A percentile compares a stretch with the other conserved stretches of the same genome.
phyloP scores from a whole-genome alignment of 1,139 yeast genomes.

The Kurtzmaniella quercitrusa region DNA sequence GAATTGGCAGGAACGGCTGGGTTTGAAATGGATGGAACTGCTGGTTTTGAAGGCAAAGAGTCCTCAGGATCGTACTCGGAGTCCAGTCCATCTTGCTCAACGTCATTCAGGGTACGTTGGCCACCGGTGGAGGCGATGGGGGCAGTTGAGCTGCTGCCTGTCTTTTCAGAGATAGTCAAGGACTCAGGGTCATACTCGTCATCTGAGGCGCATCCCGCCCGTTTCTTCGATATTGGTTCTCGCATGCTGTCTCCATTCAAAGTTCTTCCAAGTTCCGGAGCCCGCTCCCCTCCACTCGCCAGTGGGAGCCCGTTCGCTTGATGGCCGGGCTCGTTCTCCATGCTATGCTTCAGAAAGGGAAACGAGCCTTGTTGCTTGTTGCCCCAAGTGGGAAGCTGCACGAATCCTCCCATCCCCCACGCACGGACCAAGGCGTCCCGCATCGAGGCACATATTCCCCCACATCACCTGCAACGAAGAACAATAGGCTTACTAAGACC shows the following conservation, averaged over 20 bases:
- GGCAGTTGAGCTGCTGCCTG: not conserved
- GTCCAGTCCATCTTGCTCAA: not conserved
- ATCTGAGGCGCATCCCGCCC: slow-evolving; percentile 8
- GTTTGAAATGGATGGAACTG: not conserved
- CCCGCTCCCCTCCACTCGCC: not conserved
- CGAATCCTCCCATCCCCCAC: not conserved
- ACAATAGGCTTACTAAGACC: too few relatives aligned
- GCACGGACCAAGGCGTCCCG: not conserved
- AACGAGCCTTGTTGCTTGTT: too few relatives aligned
- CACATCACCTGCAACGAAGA: not conserved
- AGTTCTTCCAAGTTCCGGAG: too few relatives aligned
- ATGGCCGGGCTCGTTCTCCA: not conserved
- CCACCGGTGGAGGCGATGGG: not conserved
- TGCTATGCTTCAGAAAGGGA: not conserved
- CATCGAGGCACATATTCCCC: not conserved
- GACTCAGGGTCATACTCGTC: slow-evolving; percentile 23
- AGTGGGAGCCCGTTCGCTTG: not conserved
- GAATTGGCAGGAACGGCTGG: too few relatives aligned
- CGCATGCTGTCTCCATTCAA: too few relatives aligned
- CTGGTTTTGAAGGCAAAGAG: not conserved
- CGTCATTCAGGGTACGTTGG: not conserved
- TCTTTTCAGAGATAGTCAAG: not conserved
- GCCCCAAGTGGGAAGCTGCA: not conserved
- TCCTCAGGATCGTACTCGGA: slow-evolving; percentile 8
- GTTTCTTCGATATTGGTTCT: not conserved